Base-by-base conservation (phyloP, 148 eudicot species). In the Rhododendron vialii region DNA sequence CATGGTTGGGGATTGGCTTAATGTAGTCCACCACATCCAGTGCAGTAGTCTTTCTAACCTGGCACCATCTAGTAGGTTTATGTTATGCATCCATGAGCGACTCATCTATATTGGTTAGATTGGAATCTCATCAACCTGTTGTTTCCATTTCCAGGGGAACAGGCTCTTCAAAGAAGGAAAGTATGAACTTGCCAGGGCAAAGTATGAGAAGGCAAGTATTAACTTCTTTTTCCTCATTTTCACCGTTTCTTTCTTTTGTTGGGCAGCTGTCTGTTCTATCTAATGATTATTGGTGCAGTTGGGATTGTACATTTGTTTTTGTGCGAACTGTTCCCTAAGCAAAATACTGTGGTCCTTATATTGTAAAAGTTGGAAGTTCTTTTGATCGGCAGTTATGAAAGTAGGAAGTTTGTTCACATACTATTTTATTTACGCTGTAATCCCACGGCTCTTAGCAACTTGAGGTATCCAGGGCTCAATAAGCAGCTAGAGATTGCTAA, bases 111-210 rank as follows among this genome's bases (percentile, higher is more conserved):
- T 81, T 24, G 28, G 20, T 53, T 82, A 81, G 9, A 36, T 38
- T 18, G 65, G 67, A 80, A n/a, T 6, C 20, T 26, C 30, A 17
- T 78, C 51, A 79, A 50, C 81, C 55, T 90, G 69, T 78, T 83
- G 43, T 87, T 78, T 89, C 61, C 26, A 12, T 83, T 90, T 77
- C 81, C 94, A 95, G 99, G 98, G 99, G 89, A 97, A 97, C 88
- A 93, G 98, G 92, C 95, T 97, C 79, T 97, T 97, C 90, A 95
- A 97, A 91, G 99, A 97, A 92, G 99, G 91, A 67, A 97, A 97
- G 89, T 95, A 89, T 86, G 98, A 92, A 89, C 92, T 97, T 82
- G 99, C 98, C 12, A 97, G 94, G 89, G 98, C 99, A 45, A 97
- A 97, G 93, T 97, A 97, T 90, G 99, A 97, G 85, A 95, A 95